A percentile compares a stretch with the other conserved stretches of the same genome.
These are phyloP conservation scores for Hericium erinaceus DNA, from an alignment of 768 basidiomycete species.

Conservation along the genomic window DNA sequence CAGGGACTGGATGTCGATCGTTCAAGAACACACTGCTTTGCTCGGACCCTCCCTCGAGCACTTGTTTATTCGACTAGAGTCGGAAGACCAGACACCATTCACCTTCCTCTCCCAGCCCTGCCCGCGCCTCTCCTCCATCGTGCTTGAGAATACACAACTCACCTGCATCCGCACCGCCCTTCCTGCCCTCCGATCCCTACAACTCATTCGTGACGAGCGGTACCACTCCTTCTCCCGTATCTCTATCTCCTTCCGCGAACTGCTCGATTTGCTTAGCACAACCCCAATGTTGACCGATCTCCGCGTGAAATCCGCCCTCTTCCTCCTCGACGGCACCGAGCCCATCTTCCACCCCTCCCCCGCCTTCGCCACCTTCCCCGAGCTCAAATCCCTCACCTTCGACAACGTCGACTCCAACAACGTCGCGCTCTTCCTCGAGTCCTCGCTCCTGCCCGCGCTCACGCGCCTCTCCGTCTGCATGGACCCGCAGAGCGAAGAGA, in stretches of 20 bases:
- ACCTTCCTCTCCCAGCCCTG: conserved; percentile 18
- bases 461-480: conserved; percentile 19
- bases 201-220: conserved; percentile 20
- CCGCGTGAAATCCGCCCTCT: conserved; percentile 17
- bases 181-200: conserved; percentile 17
- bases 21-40: conserved; percentile 14
- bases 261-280: conserved; percentile 11
- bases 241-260: conserved; percentile 19
- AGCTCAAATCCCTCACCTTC: conserved; percentile 16
- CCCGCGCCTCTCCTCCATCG: conserved; percentile 17
- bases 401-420: conserved; percentile 20
- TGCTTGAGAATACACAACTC: conserved; percentile 22
- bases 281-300: conserved; percentile 18
- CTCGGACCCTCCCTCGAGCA: conserved; percentile 20
- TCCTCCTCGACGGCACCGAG: conserved; percentile 18
- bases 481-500: conserved; percentile 19
- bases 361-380: conserved; percentile 10
- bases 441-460: conserved; percentile 17
- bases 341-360: conserved; percentile 17
- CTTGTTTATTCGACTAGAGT: conserved; percentile 21
- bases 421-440: conserved; percentile 22
- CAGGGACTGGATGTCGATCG: conserved; percentile 20
- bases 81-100: conserved; percentile 17
- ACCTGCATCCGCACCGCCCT: conserved; percentile 18
- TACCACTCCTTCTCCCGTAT: conserved; percentile 17